Base-by-base conservation (phyloP, 2,329 filamentous ascomycete genomes). In the Clonostachys rosea region DNA sequence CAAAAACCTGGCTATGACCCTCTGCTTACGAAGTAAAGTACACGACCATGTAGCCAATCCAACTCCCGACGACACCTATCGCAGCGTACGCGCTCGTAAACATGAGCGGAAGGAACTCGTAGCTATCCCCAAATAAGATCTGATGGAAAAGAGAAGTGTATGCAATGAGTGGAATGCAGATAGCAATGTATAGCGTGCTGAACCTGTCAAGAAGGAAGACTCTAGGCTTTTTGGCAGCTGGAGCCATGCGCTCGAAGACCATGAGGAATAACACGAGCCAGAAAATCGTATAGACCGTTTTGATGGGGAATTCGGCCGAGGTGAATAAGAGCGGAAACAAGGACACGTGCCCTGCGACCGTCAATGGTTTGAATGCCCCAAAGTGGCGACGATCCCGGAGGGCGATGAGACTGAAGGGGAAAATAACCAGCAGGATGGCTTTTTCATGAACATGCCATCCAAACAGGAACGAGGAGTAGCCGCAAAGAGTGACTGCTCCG, bases 391-490 rank as follows among this genome's bases (percentile, higher is more conserved):
- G 83, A 64, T 97, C 91, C 63, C 87, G 87, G 45, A 97, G 80
- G 1, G 92, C 91, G 50, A 97, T 86, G 51, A 99, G 78, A 56
- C 89, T 95, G 73, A 97, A 97, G 1, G 94, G 94, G 43, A 97
- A 88, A 54, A 99, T 91, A 60, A 97, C 87, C 17, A 97, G 80
- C 18, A 99, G 78, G 48, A 99, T 88, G 2, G 94, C 94, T 68
- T 99, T 99, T 63, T 99, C 94, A 59, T 99, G 94, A 9, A 99
- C 94, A 61, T 99, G 94, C 91, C 92, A 99, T 48, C 94, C 92
- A 57, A 97, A 97, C 10, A 99, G 77, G 70, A 99, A 99, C 0
- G 92, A 96, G 0, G 92, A 88, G 62, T 96, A 99, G 49, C 89
- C 94, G 60, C 94, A 97, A 14, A 97, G 81, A 0, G 92, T 96